Evolutionary conservation across 352 stramenopile genomes (phyloP).

Genomic region (Globisporangium spiculum): DNA sequence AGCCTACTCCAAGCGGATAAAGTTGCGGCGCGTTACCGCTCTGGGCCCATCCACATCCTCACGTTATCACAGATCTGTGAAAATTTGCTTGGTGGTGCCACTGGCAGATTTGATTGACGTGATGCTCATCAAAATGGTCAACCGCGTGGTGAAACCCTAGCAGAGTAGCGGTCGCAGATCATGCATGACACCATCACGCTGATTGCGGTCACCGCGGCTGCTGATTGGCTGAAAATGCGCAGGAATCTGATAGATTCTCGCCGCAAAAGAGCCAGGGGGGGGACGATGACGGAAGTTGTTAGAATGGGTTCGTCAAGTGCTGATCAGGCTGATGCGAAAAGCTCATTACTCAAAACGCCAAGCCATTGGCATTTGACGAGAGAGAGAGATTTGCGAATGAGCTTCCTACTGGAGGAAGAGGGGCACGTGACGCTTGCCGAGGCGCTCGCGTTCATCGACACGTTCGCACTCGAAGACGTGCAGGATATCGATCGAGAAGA

Average conservation of each 20-base stretch:
- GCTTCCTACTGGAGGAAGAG: slow-evolving; percentile 12
- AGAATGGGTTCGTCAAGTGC: too few species aligned
- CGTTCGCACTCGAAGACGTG: slow-evolving; percentile 5
- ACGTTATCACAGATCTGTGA: too few species aligned
- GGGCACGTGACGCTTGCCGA: slow-evolving; percentile 9
- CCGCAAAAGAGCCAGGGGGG: too few species aligned
- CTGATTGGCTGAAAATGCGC: neutral
- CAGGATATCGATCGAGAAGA: too few species aligned
- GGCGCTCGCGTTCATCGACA: slow-evolving; percentile 15
- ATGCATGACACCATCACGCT: neutral
- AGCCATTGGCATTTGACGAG: neutral
- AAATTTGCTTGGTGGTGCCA: too few species aligned
- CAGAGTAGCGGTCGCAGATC: neutral
- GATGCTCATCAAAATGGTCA: too few species aligned
- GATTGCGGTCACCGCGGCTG: neutral
- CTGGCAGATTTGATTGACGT: too few species aligned
- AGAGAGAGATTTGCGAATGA: slow-evolving; percentile 4
- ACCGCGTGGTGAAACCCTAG: neutral
- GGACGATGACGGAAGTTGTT: too few species aligned
- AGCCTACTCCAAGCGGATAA: too few species aligned
- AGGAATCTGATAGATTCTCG: too few species aligned
- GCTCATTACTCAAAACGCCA: neutral
- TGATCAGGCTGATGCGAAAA: neutral
- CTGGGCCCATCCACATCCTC: too few species aligned
- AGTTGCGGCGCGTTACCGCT: too few species aligned